Percentiles rank a stretch among this genome's conserved stretches.
These are phyloP conservation scores for Massariosphaeria phaeospora DNA, from an alignment of 495 filamentous ascomycete species.

Conservation along the genomic window DNA sequence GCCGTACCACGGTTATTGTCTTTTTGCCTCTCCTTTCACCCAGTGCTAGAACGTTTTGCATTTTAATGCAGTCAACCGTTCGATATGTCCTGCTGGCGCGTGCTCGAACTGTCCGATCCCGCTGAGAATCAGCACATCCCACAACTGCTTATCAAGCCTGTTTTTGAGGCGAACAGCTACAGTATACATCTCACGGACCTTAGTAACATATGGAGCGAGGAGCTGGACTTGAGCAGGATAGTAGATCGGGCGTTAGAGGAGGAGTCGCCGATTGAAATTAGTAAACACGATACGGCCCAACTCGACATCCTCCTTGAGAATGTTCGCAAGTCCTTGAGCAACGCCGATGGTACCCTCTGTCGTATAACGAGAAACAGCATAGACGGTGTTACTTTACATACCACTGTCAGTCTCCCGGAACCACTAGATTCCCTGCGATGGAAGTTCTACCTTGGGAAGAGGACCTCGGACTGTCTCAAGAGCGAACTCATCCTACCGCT, in stretches of 20 bases:
- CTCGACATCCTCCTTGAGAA: constrained; percentile 67
- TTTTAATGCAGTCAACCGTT: background rate
- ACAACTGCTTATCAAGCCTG: constrained; percentile 45
- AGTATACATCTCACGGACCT: constrained; percentile 76
- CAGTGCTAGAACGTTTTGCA: too few species aligned
- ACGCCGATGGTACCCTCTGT: constrained; percentile 39
- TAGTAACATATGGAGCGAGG: constrained; percentile 77
- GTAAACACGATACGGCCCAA: constrained; percentile 62
- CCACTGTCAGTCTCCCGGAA: constrained; percentile 58
- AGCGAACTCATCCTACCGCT: constrained; percentile 65
- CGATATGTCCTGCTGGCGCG: constrained; percentile 27
- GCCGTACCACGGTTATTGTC: background rate
- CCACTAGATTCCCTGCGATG: constrained; percentile 66
- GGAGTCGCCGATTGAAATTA: constrained; percentile 79
- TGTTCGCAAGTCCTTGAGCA: constrained; percentile 58
- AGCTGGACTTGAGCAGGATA: constrained; percentile 58
- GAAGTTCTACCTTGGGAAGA: constrained; percentile 56
- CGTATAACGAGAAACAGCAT: constrained; percentile 33
- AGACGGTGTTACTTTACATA: constrained; percentile 51
- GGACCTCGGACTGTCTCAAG: constrained; percentile 51
- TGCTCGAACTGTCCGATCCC: constrained; percentile 18
- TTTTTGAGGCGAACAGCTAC: constrained; percentile 56
- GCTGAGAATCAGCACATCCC: constrained; percentile 6
- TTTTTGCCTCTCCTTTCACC: background rate
- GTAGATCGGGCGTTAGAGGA: constrained; percentile 58